Base-by-base conservation (phyloP, 441 rosid species). In the Omphalea diandra region DNA sequence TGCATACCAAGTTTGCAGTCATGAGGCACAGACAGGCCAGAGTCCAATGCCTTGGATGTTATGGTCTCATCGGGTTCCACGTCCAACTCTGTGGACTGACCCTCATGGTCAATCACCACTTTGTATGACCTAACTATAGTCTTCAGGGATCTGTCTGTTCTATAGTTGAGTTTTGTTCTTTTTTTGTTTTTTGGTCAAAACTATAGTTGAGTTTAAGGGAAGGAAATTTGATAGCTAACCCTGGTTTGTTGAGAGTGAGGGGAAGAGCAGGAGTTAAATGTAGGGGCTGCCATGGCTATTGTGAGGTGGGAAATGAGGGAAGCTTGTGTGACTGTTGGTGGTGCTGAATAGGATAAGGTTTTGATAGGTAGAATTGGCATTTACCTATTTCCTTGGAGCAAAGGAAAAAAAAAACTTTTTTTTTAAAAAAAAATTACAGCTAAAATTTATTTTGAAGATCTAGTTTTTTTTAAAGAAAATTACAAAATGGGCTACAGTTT, bases 1-100 rank as follows among this genome's bases (percentile, higher is more conserved):
- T 94, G 86, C 97, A 94, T 36, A 94, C 98, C 98, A 59, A 94
- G 97, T 47, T 88, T 86, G 82, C 98, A 91, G 70, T 91, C 98
- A 70, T 94, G 88, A 0, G 97, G 93, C 26, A 90, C 89, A 10
- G 76, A 63, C 65, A 90, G 50, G 9, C 97, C 98, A 3, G 81
- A 77, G 64, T 89, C 97, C 75, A 94, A 27, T 24, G 97, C 98
- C 83, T 87, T 94, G 18, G 93, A 80, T 15, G 91, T 79, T 26
- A 94, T 94, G 70, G 82, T 88, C 86, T 94, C 98, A 73, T 91
- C 97, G 3, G 87, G 82, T 36, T 91, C 98, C 3, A 94, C 96
- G 8, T 90, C 90, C 44, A 94, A 77, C 70, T 86, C 92, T 36
- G 91, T 90, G 57, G 76, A 69, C 75, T 77, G 71, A 4, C 94